Conservation (phyloP, 2,329 filamentous ascomycete genomes). For the Diplodia mutila region DNA sequence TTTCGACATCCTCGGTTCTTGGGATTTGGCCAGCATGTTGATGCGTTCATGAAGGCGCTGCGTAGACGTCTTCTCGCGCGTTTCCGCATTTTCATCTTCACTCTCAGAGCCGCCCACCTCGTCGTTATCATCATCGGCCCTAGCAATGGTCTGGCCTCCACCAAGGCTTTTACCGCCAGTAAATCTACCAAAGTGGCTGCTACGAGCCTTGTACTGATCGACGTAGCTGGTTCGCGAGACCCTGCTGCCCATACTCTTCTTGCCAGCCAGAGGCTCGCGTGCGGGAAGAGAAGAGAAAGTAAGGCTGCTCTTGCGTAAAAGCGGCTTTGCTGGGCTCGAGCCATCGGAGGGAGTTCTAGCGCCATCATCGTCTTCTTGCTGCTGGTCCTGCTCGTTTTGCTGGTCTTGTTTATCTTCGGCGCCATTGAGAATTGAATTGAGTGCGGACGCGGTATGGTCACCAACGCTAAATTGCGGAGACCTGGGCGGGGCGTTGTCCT, state of each 20-base stretch:
- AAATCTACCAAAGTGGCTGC: conserved; percentile 73
- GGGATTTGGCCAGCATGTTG: conserved; percentile 67
- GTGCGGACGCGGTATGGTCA: conserved; percentile 38
- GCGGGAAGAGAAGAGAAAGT: conserved; percentile 93
- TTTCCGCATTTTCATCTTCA: conserved; percentile 57
- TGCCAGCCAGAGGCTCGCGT: conserved; percentile 80
- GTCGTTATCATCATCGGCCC: conserved; percentile 46
- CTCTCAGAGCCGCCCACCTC: conserved; percentile 39
- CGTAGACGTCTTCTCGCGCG: conserved; percentile 87
- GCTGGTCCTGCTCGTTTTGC: conserved; percentile 44
- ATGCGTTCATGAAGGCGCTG: conserved; percentile 93
- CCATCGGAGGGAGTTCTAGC: conserved; percentile 66
- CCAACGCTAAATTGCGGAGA: conserved; percentile 40
- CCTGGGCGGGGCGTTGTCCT: conserved; percentile 8
- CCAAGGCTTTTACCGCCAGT: conserved; percentile 73
- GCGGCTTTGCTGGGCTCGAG: conserved; percentile 74
- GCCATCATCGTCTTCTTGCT: conserved; percentile 53
- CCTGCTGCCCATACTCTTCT: conserved; percentile 77
- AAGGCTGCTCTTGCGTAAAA: conserved; percentile 90
- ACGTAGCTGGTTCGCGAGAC: conserved; percentile 77
- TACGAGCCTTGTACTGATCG: conserved; percentile 64
- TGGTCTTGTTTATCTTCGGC: conserved; percentile 38
- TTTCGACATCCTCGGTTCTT: conserved; percentile 49
- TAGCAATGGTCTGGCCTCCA: conserved; percentile 39
- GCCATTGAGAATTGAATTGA: conserved; percentile 34